phyloP scores from a whole-genome alignment of 2,329 filamentous ascomycete species.

The Nemania sp. region DNA sequence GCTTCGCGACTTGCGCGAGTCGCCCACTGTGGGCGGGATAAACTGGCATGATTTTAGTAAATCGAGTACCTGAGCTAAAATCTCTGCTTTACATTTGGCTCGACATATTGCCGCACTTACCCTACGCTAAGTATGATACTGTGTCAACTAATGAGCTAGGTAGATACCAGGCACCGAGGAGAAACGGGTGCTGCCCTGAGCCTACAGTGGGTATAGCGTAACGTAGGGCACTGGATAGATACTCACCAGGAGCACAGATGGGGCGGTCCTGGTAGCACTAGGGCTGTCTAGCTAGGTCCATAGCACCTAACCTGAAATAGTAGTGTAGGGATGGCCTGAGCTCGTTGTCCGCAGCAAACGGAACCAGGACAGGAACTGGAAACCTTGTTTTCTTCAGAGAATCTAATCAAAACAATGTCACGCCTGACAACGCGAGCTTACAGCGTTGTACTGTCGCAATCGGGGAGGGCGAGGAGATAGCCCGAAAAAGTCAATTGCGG shows the following conservation, averaged over 20 bases:
- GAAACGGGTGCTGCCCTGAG: not conserved
- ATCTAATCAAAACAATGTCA: conserved; percentile 28
- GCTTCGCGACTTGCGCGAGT: conserved; percentile 26
- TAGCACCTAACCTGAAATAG: no score
- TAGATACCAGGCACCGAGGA: not conserved
- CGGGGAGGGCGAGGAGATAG: conserved; percentile 1
- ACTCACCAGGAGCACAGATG: not conserved
- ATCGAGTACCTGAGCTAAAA: not conserved
- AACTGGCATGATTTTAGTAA: conserved; percentile 7
- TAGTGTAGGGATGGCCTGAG: conserved; percentile 17
- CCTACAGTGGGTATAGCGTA: conserved; percentile 3
- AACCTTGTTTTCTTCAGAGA: conserved; percentile 26
- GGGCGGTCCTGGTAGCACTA: no score
- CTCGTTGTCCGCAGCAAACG: conserved; percentile 9
- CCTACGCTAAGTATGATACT: not conserved
- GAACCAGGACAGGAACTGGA: conserved; percentile 11
- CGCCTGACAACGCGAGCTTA: conserved; percentile 3
- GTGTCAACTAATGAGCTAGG: not conserved
- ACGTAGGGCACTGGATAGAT: not conserved
- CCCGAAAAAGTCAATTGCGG: conserved; percentile 15
- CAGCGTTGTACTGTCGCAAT: not conserved
- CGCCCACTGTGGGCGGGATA: conserved; percentile 18
- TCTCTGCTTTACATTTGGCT: not conserved
- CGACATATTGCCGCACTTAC: conserved; percentile 1
- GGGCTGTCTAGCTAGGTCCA: no score